These are phyloP conservation scores for Candida khao-thaluensis DNA, from an alignment of 805 yeast genomes.

Conservation along the genomic window DNA sequence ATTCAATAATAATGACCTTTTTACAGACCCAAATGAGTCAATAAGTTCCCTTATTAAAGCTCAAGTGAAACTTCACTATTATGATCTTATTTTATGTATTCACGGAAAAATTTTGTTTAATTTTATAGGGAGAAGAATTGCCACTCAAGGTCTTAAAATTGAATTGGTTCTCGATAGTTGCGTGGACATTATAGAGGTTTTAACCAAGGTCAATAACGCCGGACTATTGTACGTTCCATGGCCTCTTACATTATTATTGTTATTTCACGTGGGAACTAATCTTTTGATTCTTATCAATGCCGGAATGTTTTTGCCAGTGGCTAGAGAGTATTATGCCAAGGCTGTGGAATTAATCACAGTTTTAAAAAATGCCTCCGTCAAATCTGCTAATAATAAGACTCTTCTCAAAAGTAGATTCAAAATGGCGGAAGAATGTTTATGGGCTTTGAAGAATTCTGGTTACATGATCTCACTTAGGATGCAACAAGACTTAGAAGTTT, in stretches of 20 bases:
- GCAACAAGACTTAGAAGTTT: slow-evolving; percentile 35
- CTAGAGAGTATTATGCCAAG: slow-evolving; percentile 24
- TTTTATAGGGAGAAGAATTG: slow-evolving; percentile 31
- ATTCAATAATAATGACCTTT: slow-evolving; percentile 27
- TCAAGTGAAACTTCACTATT: slow-evolving; percentile 40
- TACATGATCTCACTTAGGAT: slow-evolving; percentile 48
- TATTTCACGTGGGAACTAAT: slow-evolving; percentile 45
- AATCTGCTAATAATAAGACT: slow-evolving; percentile 28
- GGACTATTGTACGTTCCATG: slow-evolving; percentile 45
- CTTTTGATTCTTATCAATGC: slow-evolving; percentile 43
- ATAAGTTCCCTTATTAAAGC: slow-evolving; percentile 26
- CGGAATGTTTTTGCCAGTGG: slow-evolving; percentile 31
- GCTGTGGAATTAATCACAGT: slow-evolving; percentile 23
- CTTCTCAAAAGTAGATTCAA: slow-evolving; percentile 35
- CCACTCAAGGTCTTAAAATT: slow-evolving; percentile 29
- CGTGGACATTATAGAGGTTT: slow-evolving; percentile 28
- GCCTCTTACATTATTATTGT: slow-evolving; percentile 47
- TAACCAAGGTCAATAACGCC: slow-evolving; percentile 28
- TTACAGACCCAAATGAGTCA: slow-evolving; percentile 14
- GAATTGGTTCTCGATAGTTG: slow-evolving; percentile 31
- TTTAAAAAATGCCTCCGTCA: slow-evolving; percentile 30
- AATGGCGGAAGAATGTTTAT: slow-evolving; percentile 61
- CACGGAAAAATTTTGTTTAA: slow-evolving; percentile 37
- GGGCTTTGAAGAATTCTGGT: slow-evolving; percentile 59
- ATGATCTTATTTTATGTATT: slow-evolving; percentile 34